phyloP scores from a whole-genome alignment of 2,329 filamentous ascomycete genomes.

The Plenodomus tracheiphilus region DNA sequence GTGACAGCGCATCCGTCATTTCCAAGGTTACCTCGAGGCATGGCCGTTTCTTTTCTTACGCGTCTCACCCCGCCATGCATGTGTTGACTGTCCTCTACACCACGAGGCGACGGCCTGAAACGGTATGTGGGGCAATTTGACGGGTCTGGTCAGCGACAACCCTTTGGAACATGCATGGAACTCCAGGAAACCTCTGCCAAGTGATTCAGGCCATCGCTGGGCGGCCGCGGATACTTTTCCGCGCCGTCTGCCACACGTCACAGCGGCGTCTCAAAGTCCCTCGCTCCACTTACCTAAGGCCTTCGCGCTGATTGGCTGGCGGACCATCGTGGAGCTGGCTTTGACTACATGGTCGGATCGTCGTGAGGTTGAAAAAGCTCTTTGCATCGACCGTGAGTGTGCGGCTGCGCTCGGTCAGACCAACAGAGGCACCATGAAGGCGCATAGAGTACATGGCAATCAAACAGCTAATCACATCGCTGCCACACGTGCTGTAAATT shows the following conservation, averaged over 20 bases:
- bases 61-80: background rate
- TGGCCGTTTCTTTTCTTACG: background rate
- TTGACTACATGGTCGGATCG: background rate
- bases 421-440: background rate
- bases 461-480: background rate
- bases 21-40: background rate
- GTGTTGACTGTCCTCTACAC: background rate
- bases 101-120: background rate
- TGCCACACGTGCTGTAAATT: background rate
- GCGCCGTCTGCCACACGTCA: background rate
- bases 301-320: background rate
- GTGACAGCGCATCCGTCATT: constrained; percentile 11
- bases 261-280: background rate
- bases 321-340: background rate
- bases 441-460: background rate
- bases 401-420: background rate
- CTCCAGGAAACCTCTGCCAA: too few relatives aligned
- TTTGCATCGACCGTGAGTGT: background rate
- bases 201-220: background rate
- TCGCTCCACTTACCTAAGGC: background rate
- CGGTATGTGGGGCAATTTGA: too few relatives aligned
- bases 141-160: too few relatives aligned
- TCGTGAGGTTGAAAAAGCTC: background rate
- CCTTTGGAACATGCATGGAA: too few relatives aligned
- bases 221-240: background rate